Evolutionary conservation across 257 asterid genomes (phyloP).

Genomic region (Solanum piurae): DNA sequence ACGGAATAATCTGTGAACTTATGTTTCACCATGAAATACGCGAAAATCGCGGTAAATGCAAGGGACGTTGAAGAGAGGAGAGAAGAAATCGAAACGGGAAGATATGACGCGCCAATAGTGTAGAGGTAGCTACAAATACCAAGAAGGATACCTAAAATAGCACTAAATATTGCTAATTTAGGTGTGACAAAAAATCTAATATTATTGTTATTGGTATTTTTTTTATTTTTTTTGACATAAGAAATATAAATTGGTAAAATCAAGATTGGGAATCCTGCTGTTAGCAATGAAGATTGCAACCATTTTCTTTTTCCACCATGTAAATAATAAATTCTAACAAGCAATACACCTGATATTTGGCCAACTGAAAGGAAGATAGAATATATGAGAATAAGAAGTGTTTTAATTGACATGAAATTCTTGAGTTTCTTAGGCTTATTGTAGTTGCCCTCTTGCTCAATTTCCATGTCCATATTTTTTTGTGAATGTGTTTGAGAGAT

Average conservation of each 20-base stretch:
- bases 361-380: conserved; percentile 7
- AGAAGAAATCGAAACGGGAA: conserved; percentile 21
- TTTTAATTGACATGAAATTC: neutral
- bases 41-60: conserved; percentile 17
- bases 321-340: conserved; percentile 17
- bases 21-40: conserved; percentile 17
- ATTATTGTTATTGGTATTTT: neutral
- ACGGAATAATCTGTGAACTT: conserved; percentile 8
- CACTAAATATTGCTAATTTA: neutral
- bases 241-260: conserved; percentile 18
- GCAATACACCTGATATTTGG: conserved; percentile 19
- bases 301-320: conserved; percentile 24
- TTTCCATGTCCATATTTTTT: neutral
- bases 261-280: conserved; percentile 24
- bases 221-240: neutral
- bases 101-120: conserved; percentile 17
- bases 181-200: conserved; percentile 6
- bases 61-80: conserved; percentile 15
- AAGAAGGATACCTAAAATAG: conserved; percentile 10
- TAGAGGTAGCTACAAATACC: conserved; percentile 22
- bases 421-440: neutral
- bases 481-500: neutral
- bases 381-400: conserved; percentile 6
- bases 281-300: conserved; percentile 16
- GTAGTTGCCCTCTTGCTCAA: neutral